Conservation (phyloP, 1,139 yeast species). For the Pichia norvegensis region DNA sequence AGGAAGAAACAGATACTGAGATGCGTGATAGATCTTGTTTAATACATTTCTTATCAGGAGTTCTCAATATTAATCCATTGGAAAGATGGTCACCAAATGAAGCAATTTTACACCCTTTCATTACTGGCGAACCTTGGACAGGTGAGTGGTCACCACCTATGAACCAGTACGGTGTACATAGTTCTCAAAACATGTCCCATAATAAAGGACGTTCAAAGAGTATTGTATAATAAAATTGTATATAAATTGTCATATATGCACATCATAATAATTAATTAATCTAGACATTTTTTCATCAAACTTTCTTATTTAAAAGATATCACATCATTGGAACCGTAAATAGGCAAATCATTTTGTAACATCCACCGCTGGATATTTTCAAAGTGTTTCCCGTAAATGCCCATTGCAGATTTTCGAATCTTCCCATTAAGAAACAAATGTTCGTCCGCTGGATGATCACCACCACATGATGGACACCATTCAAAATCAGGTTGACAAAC, state of each 20-base stretch:
- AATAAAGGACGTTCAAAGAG: slow-evolving; percentile 16
- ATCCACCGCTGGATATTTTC: neutral
- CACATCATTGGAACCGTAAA: too few relatives aligned
- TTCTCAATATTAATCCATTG: slow-evolving; percentile 77
- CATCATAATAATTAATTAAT: neutral
- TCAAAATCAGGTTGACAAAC: neutral
- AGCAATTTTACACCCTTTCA: slow-evolving; percentile 86
- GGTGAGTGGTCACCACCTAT: slow-evolving; percentile 44
- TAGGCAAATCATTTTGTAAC: too few relatives aligned
- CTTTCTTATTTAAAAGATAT: too few relatives aligned
- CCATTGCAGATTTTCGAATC: neutral
- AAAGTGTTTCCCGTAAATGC: neutral
- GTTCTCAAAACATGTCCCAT: neutral
- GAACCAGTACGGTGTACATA: slow-evolving; percentile 18
- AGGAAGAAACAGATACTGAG: slow-evolving; percentile 53
- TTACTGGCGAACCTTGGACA: slow-evolving; percentile 43
- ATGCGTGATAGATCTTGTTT: slow-evolving; percentile 63
- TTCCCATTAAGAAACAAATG: neutral
- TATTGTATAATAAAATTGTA: slow-evolving; percentile 5
- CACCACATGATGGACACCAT: too few relatives aligned
- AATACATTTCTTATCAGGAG: slow-evolving; percentile 70
- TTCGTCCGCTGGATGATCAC: too few relatives aligned
- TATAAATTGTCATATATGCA: neutral
- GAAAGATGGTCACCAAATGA: slow-evolving; percentile 97
- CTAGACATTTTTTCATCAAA: neutral